Evolutionary conservation across 1,284 basidiomycete species (phyloP).

Genomic region (Cryptococcus floricola): DNA sequence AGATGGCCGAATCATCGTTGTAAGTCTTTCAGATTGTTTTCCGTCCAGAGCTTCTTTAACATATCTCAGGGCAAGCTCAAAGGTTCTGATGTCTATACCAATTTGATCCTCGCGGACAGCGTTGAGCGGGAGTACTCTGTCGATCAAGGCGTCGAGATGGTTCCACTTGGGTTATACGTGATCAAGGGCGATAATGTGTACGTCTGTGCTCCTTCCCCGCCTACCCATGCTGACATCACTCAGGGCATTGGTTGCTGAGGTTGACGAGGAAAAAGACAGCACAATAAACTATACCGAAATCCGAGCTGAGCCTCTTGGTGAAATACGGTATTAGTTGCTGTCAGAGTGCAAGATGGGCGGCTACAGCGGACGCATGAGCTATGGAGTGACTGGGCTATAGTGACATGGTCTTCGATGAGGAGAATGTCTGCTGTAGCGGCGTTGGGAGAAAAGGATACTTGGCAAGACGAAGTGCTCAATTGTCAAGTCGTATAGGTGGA

Average conservation of each 20-base stretch:
- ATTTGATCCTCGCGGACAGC: constrained; percentile 84
- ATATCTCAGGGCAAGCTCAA: constrained; percentile 71
- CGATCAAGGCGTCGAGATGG: constrained; percentile 90
- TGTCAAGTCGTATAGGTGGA: constrained; percentile 18
- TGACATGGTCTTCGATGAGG: background rate
- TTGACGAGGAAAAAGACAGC: constrained; percentile 80
- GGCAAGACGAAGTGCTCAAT: constrained; percentile 47
- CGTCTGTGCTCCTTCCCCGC: constrained; percentile 25
- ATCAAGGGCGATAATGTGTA: constrained; percentile 98
- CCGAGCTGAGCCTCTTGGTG: constrained; percentile 69
- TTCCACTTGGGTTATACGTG: constrained; percentile 91
- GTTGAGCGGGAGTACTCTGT: constrained; percentile 84
- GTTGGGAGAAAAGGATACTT: constrained; percentile 3
- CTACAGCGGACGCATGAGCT: background rate
- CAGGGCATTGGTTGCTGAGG: constrained; percentile 83
- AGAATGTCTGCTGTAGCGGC: background rate
- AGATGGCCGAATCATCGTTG: constrained; percentile 49
- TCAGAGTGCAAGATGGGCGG: background rate
- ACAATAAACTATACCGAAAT: constrained; percentile 73
- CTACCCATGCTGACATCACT: background rate
- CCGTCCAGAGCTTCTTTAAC: background rate
- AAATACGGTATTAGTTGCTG: constrained; percentile 22
- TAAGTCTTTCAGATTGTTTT: constrained; percentile 18
- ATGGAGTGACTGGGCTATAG: no score
- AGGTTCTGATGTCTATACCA: constrained; percentile 88